Percentiles rank a stretch among this genome's conserved stretches.
Conservation (phyloP, 2,329 filamentous ascomycete genomes). For the Fonsecaea monophora region DNA sequence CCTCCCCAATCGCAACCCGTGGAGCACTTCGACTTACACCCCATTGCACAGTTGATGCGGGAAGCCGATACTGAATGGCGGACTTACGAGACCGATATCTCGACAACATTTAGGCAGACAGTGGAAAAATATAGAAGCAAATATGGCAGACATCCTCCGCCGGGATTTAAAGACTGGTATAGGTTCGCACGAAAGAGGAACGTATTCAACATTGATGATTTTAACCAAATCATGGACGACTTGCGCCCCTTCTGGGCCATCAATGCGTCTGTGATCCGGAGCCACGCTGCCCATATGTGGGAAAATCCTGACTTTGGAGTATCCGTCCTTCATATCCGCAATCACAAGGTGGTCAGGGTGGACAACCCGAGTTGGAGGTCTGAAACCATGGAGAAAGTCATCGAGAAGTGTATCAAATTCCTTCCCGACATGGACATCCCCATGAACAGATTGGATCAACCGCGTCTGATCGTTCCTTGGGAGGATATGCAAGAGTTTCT, state of each 20-base stretch:
- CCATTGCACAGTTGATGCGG: conserved; percentile 45
- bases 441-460: conserved; percentile 70
- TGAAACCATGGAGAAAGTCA: conserved; percentile 52
- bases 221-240: conserved; percentile 49
- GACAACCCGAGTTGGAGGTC: conserved; percentile 51
- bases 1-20: conserved; percentile 18
- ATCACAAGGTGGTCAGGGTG: conserved; percentile 47
- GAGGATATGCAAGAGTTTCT: conserved; percentile 62
- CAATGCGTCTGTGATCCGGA: conserved; percentile 44
- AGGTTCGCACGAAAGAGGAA: conserved; percentile 47
- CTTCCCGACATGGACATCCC: conserved; percentile 72
- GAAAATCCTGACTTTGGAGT: conserved; percentile 42
- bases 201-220: conserved; percentile 49
- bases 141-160: conserved; percentile 51
- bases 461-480: conserved; percentile 66
- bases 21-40: conserved; percentile 42
- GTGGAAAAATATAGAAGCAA: conserved; percentile 48
- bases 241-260: conserved; percentile 49
- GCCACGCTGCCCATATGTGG: conserved; percentile 46
- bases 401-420: conserved; percentile 59
- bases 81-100: conserved; percentile 44
- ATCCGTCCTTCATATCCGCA: conserved; percentile 45
- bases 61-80: conserved; percentile 47
- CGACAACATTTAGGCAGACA: conserved; percentile 48
- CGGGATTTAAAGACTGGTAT: conserved; percentile 51